Evolutionary conservation across 192 early-diverging fungal genomes (phyloP), one percentile per base, ranked within the genome.

Genomic region (Linnemannia elongata): DNA sequence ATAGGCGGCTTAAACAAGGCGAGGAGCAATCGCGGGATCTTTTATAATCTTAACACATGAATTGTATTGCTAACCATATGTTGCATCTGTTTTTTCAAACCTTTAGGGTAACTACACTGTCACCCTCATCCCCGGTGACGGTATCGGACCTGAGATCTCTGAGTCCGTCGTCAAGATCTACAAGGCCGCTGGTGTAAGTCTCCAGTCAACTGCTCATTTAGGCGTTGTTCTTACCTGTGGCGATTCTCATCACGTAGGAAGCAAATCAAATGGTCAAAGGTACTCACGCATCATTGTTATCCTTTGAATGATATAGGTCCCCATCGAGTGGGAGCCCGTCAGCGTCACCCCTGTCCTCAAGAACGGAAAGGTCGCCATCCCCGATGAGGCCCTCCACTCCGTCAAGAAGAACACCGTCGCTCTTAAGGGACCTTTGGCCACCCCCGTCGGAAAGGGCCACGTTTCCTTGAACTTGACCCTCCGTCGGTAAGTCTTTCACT

Each of bases 401-500:
- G 95, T 99, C 87, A 96, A 96, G 90, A 96, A 95, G 86, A 99
- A 98, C 92, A 99, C 97, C 85, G 95, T 99, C 69, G 98, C 98
- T 71, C 93, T 99, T 87, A 99, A 99, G 92, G 89, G 95, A 78
- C 98, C 98, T 74, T 93, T 99, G 88, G 98, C 96, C 44, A 99
- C 98, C 27, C 98, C 98, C 41, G 96, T 99, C 86, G 98, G 98
- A 88, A 99, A 99, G 90, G 98, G 98, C 74, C 98, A 99, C 90
- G 97, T 98, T 76, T 99, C 98, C 75, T 94, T 99, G 89, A 95
- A 96, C 89, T 91, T 96, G 92, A 94, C 94, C 75, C 92, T 94
- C 77, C 93, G 94, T 87, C 97, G 84, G 84, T 86, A 81, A 77
- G 84, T 76, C 33, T 78, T n/a, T n/a, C n/a, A 45, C 15, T 13